Evolutionary conservation across 257 asterid species (phyloP), one percentile per base, ranked within the genome.

Genomic region (Mentha longifolia): DNA sequence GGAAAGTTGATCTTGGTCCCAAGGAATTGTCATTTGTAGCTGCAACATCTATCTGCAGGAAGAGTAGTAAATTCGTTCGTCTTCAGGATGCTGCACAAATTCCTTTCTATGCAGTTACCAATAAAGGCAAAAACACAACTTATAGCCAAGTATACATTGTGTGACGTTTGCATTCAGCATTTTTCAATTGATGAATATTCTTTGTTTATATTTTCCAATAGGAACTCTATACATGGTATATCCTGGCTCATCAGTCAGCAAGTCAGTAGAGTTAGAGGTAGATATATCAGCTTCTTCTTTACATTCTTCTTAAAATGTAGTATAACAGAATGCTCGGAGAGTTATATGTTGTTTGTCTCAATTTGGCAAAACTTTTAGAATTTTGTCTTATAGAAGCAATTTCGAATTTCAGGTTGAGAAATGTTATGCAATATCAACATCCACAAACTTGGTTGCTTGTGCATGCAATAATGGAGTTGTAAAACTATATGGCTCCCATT

Each of bases 401-500:
- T 49, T 33, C 52, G 78, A 52, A 67, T 74, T 42, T 85, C 85
- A 89, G 96, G 96, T 89, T 43, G 84, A 83, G 70, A 85, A 85
- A 87, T 79, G 89, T 65, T 83, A 80, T 52, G 89, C 91, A 57
- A 65, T 89, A 22, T 89, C 93, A 14, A 39, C 82, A 66, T 87
- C 96, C 72, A 75, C 77, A 56, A 71, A 75, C 65, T 78, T 84
- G 80, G 85, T 87, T 71, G 93, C 96, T 75, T 89, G 91, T 69
- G 96, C 93, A 22, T 89, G 96, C 86, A 83, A 77, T 75, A 82
- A 74, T 60, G 96, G 96, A 67, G 76, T 83, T 47, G 88, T 89
- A 55, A 85, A 87, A 78, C 78, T 89, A 71, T 82, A 74, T 66
- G 41, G 35, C 35, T 25, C 74, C 56, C 70, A n/a, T 70, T 74